phyloP scores from a whole-genome alignment of 257 asterid species.

The Capsicum baccatum region DNA sequence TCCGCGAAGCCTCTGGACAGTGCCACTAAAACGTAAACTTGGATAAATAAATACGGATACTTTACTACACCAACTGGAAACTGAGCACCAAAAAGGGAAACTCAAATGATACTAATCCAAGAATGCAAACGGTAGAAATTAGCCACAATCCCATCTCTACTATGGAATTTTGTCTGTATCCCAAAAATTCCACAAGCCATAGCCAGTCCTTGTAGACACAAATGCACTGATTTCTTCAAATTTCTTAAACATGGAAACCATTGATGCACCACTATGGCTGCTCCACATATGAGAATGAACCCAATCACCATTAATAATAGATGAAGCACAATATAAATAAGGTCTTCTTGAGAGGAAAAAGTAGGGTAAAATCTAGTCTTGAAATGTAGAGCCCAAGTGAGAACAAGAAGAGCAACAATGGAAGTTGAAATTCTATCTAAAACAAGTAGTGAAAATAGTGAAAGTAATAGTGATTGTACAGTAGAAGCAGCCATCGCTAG shows the following conservation, averaged over 20 bases:
- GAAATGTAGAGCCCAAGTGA: slow-evolving; percentile 73
- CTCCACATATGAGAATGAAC: slow-evolving; percentile 84
- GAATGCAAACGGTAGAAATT: slow-evolving; percentile 89
- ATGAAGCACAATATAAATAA: slow-evolving; percentile 75
- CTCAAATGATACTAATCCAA: slow-evolving; percentile 81
- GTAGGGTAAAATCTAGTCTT: slow-evolving; percentile 63
- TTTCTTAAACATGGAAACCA: slow-evolving; percentile 89
- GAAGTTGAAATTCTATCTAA: slow-evolving; percentile 70
- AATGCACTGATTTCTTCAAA: slow-evolving; percentile 75
- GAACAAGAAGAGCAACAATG: slow-evolving; percentile 70
- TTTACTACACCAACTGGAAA: no score
- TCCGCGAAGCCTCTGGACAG: no score
- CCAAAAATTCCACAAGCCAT: slow-evolving; percentile 85
- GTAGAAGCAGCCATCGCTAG: slow-evolving; percentile 47
- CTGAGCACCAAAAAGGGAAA: slow-evolving; percentile 84
- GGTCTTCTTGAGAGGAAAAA: slow-evolving; percentile 61
- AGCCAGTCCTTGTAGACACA: slow-evolving; percentile 90
- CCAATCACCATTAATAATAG: slow-evolving; percentile 96
- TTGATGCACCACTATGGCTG: slow-evolving; percentile 89
- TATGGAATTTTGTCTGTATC: slow-evolving; percentile 80
- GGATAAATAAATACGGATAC: no score
- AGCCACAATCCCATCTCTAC: slow-evolving; percentile 79
- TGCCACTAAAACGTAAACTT: no score
- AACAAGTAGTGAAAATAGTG: slow-evolving; percentile 45
- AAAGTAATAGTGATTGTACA: slow-evolving; percentile 29